Percentiles rank a stretch among this genome's conserved stretches.
Evolutionary conservation across 176 grass and related monocot genomes (phyloP).

Genomic region (Triticum urartu): DNA sequence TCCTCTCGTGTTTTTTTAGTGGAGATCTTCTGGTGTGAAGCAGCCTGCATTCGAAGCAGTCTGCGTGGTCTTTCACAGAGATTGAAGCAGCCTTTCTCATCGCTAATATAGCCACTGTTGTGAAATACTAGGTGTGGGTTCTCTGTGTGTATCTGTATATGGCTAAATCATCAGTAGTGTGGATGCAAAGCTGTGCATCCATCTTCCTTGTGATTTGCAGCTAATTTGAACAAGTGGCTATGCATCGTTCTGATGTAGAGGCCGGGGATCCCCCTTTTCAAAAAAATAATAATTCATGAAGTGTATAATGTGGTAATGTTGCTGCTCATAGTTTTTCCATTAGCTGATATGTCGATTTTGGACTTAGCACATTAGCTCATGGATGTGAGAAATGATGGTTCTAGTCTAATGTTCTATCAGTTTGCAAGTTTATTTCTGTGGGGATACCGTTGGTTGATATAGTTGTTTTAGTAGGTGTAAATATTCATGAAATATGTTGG

Average conservation of each 20-base stretch:
- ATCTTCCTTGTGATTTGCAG: background rate
- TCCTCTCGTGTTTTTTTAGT: background rate
- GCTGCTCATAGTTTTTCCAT: background rate
- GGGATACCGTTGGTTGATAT: background rate
- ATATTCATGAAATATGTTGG: conserved; percentile 12
- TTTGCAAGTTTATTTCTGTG: background rate
- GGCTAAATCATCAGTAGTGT: background rate
- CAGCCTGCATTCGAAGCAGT: too few species aligned
- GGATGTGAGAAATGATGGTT: conserved; percentile 7
- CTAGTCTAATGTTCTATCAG: background rate
- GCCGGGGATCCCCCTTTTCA: too few species aligned
- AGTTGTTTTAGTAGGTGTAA: background rate
- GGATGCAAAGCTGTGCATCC: conserved; percentile 3
- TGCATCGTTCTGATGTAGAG: background rate
- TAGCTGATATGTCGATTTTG: conserved; percentile 8
- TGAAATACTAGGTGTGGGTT: background rate
- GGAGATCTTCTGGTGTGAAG: background rate
- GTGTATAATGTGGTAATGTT: background rate
- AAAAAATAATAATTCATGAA: background rate
- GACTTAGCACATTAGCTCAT: background rate
- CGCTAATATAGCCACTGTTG: background rate
- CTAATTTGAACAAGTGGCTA: conserved; percentile 4
- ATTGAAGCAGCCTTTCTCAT: background rate
- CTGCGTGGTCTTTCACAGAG: too few species aligned
- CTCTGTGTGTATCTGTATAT: background rate